A percentile compares a stretch with the other conserved stretches of the same genome.
phyloP scores from a whole-genome alignment of 768 basidiomycete species.

The Artomyces pyxidatus region DNA sequence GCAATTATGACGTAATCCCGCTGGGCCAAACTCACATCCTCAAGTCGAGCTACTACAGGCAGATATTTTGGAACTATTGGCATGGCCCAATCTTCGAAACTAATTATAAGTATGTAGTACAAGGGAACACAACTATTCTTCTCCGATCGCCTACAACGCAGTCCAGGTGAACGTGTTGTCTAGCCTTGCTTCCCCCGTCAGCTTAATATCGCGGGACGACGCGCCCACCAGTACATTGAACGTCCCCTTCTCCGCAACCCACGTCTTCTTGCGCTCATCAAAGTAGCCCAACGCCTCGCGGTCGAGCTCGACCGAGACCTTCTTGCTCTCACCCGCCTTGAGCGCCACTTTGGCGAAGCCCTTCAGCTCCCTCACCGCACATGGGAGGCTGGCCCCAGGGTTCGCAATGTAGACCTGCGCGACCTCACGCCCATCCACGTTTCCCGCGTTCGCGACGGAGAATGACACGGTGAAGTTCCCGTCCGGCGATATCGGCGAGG shows the following conservation, averaged over 20 bases:
- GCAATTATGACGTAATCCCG: too few relatives aligned
- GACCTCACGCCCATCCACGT: slow-evolving; percentile 37
- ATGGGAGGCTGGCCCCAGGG: slow-evolving; percentile 32
- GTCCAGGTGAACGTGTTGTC: slow-evolving; percentile 31
- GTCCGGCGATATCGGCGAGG: slow-evolving; percentile 26
- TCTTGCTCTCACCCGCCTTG: slow-evolving; percentile 34
- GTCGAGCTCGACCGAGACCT: slow-evolving; percentile 31
- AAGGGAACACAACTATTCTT: too few relatives aligned
- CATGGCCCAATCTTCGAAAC: too few relatives aligned
- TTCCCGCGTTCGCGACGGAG: slow-evolving; percentile 37
- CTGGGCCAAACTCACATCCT: too few relatives aligned
- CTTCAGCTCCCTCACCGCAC: slow-evolving; percentile 38
- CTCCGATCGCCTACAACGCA: slow-evolving; percentile 31
- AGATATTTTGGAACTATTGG: too few relatives aligned
- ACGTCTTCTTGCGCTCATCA: slow-evolving; percentile 33
- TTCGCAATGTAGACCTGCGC: slow-evolving; percentile 44
- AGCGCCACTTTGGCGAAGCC: slow-evolving; percentile 42
- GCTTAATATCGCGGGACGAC: slow-evolving; percentile 35
- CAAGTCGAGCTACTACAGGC: too few relatives aligned
- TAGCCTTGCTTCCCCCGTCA: slow-evolving; percentile 30
- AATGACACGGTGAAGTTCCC: slow-evolving; percentile 34
- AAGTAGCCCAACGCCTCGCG: slow-evolving; percentile 42
- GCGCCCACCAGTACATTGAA: slow-evolving; percentile 38
- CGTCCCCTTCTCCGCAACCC: slow-evolving; percentile 36
- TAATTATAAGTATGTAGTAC: too few relatives aligned